Percentiles rank a stretch among this genome's conserved stretches.
Evolutionary conservation across 2,329 filamentous ascomycete genomes (phyloP).

Genomic region (Coniochaeta sp.): DNA sequence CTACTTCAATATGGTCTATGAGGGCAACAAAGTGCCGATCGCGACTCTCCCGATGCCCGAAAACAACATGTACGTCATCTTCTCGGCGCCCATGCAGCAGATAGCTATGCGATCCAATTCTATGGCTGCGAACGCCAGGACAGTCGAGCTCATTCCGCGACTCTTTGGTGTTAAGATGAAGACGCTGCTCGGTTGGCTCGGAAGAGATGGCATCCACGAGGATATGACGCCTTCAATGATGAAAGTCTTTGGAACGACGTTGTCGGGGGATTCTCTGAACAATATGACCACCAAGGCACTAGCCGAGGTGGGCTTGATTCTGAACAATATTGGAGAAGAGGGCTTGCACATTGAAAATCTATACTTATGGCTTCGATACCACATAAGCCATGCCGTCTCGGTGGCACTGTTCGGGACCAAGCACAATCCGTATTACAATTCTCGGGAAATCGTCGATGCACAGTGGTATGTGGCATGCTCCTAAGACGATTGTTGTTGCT

Average conservation of each 20-base stretch:
- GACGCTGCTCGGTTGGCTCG: constrained; percentile 18
- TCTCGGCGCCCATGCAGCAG: constrained; percentile 17
- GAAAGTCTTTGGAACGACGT: constrained; percentile 23
- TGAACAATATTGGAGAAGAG: constrained; percentile 17
- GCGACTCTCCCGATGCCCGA: constrained; percentile 3
- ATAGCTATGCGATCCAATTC: constrained; percentile 30
- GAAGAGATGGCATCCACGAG: constrained; percentile 22
- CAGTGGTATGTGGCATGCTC: constrained; percentile 22
- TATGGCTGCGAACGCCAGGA: constrained; percentile 33
- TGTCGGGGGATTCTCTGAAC: constrained; percentile 22
- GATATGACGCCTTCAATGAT: constrained; percentile 27
- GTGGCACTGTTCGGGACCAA: constrained; percentile 31
- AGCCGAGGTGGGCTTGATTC: constrained; percentile 19
- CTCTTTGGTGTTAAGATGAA: constrained; percentile 26
- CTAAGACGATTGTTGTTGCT: neutral
- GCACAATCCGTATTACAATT: constrained; percentile 28
- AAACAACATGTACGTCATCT: constrained; percentile 4
- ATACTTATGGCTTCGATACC: constrained; percentile 27
- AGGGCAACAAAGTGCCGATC: constrained; percentile 2
- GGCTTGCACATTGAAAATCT: constrained; percentile 24
- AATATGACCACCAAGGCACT: constrained; percentile 27
- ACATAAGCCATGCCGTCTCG: constrained; percentile 29
- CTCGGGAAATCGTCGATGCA: constrained; percentile 25
- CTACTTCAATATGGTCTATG: constrained; percentile 6
- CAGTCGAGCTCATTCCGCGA: constrained; percentile 26